phyloP scores from a whole-genome alignment of 176 grass and related monocot genomes.

The Phoenix dactylifera region DNA sequence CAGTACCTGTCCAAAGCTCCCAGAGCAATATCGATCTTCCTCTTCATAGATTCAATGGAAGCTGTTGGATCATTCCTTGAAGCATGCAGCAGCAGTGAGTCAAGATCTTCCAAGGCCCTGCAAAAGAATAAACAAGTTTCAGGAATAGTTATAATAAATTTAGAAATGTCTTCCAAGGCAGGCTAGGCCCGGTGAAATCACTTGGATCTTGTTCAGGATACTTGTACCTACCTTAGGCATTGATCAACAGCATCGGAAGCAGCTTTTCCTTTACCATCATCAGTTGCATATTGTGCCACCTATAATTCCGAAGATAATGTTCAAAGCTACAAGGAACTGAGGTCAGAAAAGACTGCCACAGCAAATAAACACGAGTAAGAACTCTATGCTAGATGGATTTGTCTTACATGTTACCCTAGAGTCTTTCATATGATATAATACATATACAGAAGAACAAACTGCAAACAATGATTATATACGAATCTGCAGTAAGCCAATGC shows the following conservation, averaged over 20 bases:
- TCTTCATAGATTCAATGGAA: constrained; percentile 72
- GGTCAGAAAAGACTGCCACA: background rate
- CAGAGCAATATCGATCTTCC: constrained; percentile 58
- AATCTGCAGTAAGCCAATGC: too few relatives aligned
- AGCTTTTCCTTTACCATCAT: constrained; percentile 65
- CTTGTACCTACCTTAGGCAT: constrained; percentile 51
- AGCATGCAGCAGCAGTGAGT: constrained; percentile 59
- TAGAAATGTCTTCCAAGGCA: background rate
- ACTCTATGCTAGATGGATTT: background rate
- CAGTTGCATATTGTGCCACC: constrained; percentile 88
- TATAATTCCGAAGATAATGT: constrained; percentile 30
- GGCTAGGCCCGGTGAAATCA: too few relatives aligned
- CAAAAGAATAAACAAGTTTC: constrained; percentile 13
- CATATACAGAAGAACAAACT: too few relatives aligned
- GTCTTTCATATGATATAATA: too few relatives aligned
- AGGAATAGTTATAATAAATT: background rate
- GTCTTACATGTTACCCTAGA: background rate
- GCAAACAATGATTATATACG: too few relatives aligned
- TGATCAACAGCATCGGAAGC: constrained; percentile 80
- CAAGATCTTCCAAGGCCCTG: constrained; percentile 88
- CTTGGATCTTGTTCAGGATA: background rate
- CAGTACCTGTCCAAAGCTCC: constrained; percentile 72
- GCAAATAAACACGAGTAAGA: background rate
- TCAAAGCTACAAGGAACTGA: constrained; percentile 9
- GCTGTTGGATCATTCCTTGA: constrained; percentile 61